A percentile compares a stretch with the other conserved stretches of the same genome.
Evolutionary conservation across 306 rosid genomes (phyloP).

Genomic region (Prosopis cineraria): DNA sequence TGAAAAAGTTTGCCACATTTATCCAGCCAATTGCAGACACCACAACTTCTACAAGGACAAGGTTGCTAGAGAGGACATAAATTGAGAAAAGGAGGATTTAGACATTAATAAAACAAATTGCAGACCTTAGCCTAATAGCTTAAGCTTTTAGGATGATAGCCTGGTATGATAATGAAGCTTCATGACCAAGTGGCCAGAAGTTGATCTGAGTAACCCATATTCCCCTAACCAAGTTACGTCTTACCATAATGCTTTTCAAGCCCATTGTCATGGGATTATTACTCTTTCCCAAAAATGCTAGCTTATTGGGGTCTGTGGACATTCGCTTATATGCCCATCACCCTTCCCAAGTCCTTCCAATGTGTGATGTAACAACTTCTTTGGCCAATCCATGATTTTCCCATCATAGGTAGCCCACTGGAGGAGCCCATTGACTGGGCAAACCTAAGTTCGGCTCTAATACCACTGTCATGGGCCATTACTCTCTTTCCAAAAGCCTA

Average conservation of each 20-base stretch:
- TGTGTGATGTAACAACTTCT: too few species aligned
- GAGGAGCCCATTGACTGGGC: too few species aligned
- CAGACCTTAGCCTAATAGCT: background rate
- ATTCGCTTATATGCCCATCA: too few species aligned
- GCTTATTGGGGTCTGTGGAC: too few species aligned
- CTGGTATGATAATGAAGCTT: background rate
- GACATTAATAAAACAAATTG: background rate
- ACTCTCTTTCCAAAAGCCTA: too few species aligned
- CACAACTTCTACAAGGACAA: conserved; percentile 16
- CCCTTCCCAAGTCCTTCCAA: too few species aligned
- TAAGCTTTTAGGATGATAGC: background rate
- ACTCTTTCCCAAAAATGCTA: too few species aligned
- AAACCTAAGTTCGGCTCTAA: too few species aligned
- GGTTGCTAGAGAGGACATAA: conserved; percentile 5
- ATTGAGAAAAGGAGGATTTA: conserved; percentile 24
- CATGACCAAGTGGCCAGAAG: background rate
- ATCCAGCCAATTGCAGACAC: conserved; percentile 12
- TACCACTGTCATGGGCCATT: too few species aligned
- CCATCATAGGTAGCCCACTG: too few species aligned
- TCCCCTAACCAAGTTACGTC: background rate
- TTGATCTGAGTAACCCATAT: background rate
- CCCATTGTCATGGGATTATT: too few species aligned
- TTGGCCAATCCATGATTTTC: too few species aligned
- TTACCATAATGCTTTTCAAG: background rate
- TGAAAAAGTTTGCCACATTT: conserved; percentile 11